Evolutionary conservation across 768 basidiomycete genomes (phyloP), one percentile per base, ranked within the genome.

Genomic region (Nidularia pulvinata): DNA sequence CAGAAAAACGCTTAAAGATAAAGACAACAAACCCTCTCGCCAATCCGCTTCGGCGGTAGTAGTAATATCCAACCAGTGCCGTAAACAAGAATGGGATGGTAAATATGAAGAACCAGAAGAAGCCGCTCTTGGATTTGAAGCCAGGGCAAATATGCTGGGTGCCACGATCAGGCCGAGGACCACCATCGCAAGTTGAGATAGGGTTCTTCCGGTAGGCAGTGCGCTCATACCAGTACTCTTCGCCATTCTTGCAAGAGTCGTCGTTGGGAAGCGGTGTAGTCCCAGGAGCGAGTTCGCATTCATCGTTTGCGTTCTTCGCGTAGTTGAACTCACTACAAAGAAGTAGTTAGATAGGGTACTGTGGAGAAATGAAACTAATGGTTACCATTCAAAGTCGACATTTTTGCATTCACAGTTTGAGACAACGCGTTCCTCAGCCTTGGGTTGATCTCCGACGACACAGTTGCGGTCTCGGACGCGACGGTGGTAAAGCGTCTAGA

Each of bases 371-470:
- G 9, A 35, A 49, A 49, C 13, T 4, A 6, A 11, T 6, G 64
- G 87, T 53, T 53, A 95, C 96, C 97, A 99, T 74, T 99, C 97
- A 66, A 98, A 98, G 71, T 99, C 97, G 0, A 78, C 75, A 9
- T 66, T 58, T 0, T 74, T 70, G 61, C 97, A 98, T 0, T 79
- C 67, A 63, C 97, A 99, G 52, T 89, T 88, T 37, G 78, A 71
- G 19, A 87, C 80, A 33, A 89, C 63, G 35, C 73, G 77, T 25
- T 80, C 78, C 16, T 68, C 62, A 44, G 73, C 71, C 70, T 82
- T 91, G 45, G 64, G 75, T 56, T 75, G 81, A 46, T 86, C 73
- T 5, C 97, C 97, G 7, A 99, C 86, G 33, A 89, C 83, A 61
- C 97, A 99, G 56, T 92, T 86, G 0, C 78, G 74, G 30, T 91